phyloP scores from a whole-genome alignment of 306 rosid species.

The Inga oerstediana region DNA sequence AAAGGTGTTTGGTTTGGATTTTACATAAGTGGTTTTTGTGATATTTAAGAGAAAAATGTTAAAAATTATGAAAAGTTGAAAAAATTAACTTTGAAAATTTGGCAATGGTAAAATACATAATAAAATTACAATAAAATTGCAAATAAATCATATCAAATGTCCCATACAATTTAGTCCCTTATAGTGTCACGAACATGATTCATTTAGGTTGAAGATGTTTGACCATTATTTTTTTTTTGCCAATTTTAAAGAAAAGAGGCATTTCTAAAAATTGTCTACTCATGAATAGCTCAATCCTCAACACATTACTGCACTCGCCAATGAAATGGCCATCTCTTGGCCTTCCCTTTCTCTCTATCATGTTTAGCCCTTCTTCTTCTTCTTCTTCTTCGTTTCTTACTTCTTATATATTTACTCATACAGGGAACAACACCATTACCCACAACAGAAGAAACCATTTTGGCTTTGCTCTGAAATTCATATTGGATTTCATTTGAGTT shows the following conservation, averaged over 20 bases:
- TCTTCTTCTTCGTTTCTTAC: constrained; percentile 11
- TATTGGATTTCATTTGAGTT: constrained; percentile 27
- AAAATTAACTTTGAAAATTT: no score
- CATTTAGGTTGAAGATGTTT: no score
- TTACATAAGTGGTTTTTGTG: no score
- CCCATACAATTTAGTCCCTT: no score
- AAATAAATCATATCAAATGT: no score
- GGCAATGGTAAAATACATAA: no score
- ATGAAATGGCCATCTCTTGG: constrained; percentile 52
- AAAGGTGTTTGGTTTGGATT: no score
- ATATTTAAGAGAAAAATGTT: no score
- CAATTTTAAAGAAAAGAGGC: not conserved
- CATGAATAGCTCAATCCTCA: constrained; percentile 54
- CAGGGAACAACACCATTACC: not conserved
- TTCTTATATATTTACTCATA: not conserved
- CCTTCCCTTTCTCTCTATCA: constrained; percentile 36
- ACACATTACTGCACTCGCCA: constrained; percentile 33
- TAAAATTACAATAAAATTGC: no score
- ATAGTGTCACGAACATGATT: no score
- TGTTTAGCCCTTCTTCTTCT: constrained; percentile 27
- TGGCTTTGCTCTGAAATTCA: constrained; percentile 17
- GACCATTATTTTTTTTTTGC: no score
- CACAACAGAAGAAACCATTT: constrained; percentile 25
- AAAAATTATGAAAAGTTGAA: no score
- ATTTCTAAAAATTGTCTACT: constrained; percentile 35